phyloP scores from a whole-genome alignment of 176 grass and related monocot genomes.

The Carex littledalei region DNA sequence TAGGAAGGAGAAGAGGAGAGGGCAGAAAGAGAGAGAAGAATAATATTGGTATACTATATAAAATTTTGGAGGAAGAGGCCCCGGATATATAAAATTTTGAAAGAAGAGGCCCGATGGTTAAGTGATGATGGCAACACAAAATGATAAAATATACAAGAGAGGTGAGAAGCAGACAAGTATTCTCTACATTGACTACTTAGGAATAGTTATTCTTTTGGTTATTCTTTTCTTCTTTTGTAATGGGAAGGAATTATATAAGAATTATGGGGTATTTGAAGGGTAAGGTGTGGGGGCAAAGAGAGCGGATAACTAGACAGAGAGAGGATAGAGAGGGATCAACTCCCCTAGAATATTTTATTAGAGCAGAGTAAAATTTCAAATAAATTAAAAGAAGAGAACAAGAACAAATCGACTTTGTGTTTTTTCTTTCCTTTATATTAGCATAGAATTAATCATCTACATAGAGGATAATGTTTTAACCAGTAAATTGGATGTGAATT shows the following conservation, averaged over 20 bases:
- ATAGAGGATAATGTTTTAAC: no score
- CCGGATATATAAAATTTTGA: conserved; percentile 24
- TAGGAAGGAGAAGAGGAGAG: conserved; percentile 35
- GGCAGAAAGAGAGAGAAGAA: conserved; percentile 19
- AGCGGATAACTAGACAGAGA: conserved; percentile 12
- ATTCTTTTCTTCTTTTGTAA: conserved; percentile 41
- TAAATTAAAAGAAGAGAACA: not conserved
- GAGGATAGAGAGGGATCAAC: not conserved
- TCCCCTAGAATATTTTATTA: not conserved
- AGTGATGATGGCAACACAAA: conserved; percentile 31
- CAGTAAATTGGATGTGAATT: no score
- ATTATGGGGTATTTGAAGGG: conserved; percentile 39
- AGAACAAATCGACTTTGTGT: not conserved
- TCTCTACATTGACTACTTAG: conserved; percentile 72
- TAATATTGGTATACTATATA: conserved; percentile 33
- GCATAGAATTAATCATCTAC: no score
- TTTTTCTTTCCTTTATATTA: no score
- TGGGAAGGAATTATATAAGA: conserved; percentile 42
- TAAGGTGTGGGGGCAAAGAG: not conserved
- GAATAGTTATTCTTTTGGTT: conserved; percentile 45
- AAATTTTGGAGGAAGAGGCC: conserved; percentile 12
- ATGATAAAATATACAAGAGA: conserved; percentile 45
- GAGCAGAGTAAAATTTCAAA: not conserved
- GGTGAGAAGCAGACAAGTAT: conserved; percentile 53
- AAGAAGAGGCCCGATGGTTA: conserved; percentile 18